Conservation (phyloP, 306 rosid genomes). For the Canavalia ensiformis region DNA sequence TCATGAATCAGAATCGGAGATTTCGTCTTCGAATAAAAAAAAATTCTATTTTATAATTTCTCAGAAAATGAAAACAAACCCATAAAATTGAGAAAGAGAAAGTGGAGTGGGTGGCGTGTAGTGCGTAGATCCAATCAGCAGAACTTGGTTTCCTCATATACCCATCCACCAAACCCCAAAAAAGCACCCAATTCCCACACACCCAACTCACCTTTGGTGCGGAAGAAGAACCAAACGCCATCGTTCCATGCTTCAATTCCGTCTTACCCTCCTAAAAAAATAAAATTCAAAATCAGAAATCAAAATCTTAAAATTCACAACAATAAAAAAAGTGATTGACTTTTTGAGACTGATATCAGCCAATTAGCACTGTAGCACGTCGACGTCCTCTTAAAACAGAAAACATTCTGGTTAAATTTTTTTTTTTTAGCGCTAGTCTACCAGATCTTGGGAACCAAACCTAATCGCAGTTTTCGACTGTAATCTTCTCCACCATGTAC, state of each 20-base stretch:
- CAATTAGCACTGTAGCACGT: conserved; percentile 42
- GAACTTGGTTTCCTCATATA: conserved; percentile 16
- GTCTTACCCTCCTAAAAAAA: neutral
- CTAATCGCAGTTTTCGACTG: neutral
- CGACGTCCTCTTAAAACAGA: conserved; percentile 43
- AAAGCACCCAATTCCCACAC: neutral
- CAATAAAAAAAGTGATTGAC: neutral
- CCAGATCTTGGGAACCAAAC: conserved; percentile 16
- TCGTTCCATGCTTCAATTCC: neutral
- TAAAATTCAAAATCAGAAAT: neutral
- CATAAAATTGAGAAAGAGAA: conserved; percentile 10
- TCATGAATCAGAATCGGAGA: neutral
- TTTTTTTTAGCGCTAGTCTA: neutral
- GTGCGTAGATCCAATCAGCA: conserved; percentile 14
- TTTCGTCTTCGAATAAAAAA: conserved; percentile 26
- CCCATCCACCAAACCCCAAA: conserved; percentile 18
- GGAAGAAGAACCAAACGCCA: conserved; percentile 42
- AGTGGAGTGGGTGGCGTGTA: conserved; percentile 15
- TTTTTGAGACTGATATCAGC: neutral
- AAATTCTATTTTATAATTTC: neutral
- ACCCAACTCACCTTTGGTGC: conserved; percentile 30
- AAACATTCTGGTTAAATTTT: neutral
- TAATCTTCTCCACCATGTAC: neutral
- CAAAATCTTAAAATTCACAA: neutral
- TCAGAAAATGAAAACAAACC: neutral